Evolutionary conservation across 306 rosid species (phyloP).

Genomic region (Abrus precatorius): DNA sequence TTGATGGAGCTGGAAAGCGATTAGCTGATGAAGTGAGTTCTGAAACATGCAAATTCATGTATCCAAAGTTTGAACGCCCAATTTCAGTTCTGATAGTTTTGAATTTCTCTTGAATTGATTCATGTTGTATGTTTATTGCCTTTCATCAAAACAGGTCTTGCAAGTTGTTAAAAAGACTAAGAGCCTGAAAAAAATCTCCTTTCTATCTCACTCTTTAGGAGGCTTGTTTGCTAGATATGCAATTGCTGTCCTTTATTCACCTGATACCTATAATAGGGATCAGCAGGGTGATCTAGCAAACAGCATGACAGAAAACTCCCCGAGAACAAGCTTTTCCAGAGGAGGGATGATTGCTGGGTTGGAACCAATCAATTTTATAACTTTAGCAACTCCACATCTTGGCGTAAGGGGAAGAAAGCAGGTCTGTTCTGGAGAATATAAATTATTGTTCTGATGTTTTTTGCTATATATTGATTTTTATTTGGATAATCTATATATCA

Average conservation of each 20-base stretch:
- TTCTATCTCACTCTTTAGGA: slow-evolving; percentile 96
- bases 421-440: slow-evolving; percentile 63
- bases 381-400: slow-evolving; percentile 97
- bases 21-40: slow-evolving; percentile 91
- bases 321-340: slow-evolving; percentile 52
- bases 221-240: slow-evolving; percentile 97
- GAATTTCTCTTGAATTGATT: slow-evolving; percentile 43
- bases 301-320: slow-evolving; percentile 47
- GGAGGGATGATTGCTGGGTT: slow-evolving; percentile 81
- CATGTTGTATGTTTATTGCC: slow-evolving; percentile 47
- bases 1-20: slow-evolving; percentile 95
- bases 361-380: slow-evolving; percentile 90
- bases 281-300: slow-evolving; percentile 52
- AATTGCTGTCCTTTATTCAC: slow-evolving; percentile 74
- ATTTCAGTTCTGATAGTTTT: slow-evolving; percentile 24
- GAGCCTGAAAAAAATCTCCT: slow-evolving; percentile 83
- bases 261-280: slow-evolving; percentile 47
- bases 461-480: slow-evolving; percentile 9
- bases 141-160: slow-evolving; percentile 67
- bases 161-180: slow-evolving; percentile 79
- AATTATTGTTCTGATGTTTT: slow-evolving; percentile 35
- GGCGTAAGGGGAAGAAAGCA: slow-evolving; percentile 93
- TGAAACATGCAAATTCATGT: slow-evolving; percentile 43
- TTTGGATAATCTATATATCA: slow-evolving; percentile 1
- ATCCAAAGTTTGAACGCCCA: slow-evolving; percentile 36